Conservation (phyloP, 306 rosid genomes). For the Vigna nakashimae region DNA sequence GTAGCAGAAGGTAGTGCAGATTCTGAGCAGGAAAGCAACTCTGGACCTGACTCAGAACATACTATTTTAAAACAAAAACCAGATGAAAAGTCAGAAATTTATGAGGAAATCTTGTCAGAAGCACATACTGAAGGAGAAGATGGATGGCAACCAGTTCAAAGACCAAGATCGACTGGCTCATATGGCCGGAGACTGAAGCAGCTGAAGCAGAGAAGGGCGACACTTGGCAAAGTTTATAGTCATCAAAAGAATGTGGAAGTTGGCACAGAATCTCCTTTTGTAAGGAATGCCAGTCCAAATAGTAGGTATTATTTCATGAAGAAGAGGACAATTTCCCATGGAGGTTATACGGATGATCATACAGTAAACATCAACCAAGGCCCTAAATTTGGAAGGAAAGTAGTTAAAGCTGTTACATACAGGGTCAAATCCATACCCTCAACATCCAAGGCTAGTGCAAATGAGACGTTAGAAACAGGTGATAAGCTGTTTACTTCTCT, state of each 20-base stretch:
- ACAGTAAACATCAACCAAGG: constrained; percentile 68
- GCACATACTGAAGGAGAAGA: constrained; percentile 80
- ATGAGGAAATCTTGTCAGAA: constrained; percentile 63
- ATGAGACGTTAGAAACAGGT: constrained; percentile 52
- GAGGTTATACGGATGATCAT: constrained; percentile 69
- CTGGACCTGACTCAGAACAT: constrained; percentile 61
- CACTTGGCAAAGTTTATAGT: constrained; percentile 77
- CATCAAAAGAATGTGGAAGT: constrained; percentile 76
- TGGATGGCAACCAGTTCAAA: constrained; percentile 98
- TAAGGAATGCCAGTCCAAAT: constrained; percentile 62
- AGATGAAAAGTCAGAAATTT: constrained; percentile 57
- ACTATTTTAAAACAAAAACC: constrained; percentile 53
- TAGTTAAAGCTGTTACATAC: constrained; percentile 75
- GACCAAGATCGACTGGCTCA: constrained; percentile 89
- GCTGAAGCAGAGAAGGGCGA: constrained; percentile 83
- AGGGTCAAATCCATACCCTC: constrained; percentile 83
- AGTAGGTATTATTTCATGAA: constrained; percentile 72
- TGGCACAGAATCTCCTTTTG: constrained; percentile 59
- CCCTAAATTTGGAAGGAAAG: constrained; percentile 82
- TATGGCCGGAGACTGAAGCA: constrained; percentile 79
- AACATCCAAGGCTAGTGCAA: constrained; percentile 54
- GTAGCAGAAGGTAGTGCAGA: constrained; percentile 53
- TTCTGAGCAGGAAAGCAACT: constrained; percentile 61
- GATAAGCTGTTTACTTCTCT: constrained; percentile 51
- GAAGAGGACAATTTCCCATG: constrained; percentile 80